phyloP scores from a whole-genome alignment of 495 filamentous ascomycete genomes.

The Trichocladium uniseriatum region DNA sequence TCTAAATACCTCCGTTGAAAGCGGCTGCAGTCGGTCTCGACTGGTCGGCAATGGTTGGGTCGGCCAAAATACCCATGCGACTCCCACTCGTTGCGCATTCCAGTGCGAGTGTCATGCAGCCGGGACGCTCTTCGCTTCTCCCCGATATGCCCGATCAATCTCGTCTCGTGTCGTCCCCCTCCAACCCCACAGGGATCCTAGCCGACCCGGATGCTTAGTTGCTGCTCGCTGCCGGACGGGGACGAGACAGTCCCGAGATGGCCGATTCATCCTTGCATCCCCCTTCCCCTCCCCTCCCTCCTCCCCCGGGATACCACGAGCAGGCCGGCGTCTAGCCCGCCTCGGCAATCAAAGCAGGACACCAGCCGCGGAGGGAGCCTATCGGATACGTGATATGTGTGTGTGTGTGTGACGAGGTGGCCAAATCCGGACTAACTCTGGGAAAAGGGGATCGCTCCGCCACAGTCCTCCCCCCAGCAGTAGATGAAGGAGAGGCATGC shows the following conservation, averaged over 20 bases:
- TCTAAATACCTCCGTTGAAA: too few species aligned
- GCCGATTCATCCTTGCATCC: not conserved
- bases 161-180: not conserved
- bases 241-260: slow-evolving; percentile 1
- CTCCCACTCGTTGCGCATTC: not conserved
- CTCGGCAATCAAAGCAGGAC: too few species aligned
- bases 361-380: too few species aligned
- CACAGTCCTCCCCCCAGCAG: not conserved
- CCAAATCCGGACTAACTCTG: not conserved
- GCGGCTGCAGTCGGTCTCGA: too few species aligned
- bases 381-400: too few species aligned
- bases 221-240: not conserved
- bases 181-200: not conserved
- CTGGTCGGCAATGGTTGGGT: not conserved
- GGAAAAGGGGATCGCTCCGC: not conserved
- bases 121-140: not conserved
- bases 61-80: not conserved
- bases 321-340: too few species aligned
- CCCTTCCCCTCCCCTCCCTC: too few species aligned
- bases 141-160: not conserved
- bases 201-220: not conserved
- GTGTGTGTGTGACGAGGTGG: not conserved
- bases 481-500: too few species aligned
- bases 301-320: too few species aligned
- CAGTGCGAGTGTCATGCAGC: not conserved